These are phyloP conservation scores for Globisporangium polare DNA, from an alignment of 352 stramenopile species.

Conservation along the genomic window DNA sequence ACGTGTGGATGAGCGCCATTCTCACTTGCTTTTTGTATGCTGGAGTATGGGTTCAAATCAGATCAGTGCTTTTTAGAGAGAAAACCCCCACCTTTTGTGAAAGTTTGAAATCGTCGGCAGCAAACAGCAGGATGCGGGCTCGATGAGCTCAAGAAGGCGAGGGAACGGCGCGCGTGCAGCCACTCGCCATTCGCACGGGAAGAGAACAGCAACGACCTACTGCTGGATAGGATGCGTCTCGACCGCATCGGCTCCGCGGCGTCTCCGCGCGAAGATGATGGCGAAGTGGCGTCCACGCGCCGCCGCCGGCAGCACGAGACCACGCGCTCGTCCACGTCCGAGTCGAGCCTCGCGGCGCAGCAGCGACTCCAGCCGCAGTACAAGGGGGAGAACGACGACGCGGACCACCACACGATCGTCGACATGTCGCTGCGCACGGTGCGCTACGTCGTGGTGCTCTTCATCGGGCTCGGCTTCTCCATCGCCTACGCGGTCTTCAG, in stretches of 20 bases:
- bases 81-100: neutral
- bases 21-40: slow-evolving; percentile 6
- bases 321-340: slow-evolving; percentile 10
- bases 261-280: neutral
- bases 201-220: neutral
- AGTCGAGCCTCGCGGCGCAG: slow-evolving; percentile 1
- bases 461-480: slow-evolving; percentile 15
- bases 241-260: slow-evolving; percentile 5
- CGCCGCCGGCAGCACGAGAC: neutral
- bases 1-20: neutral
- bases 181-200: slow-evolving; percentile 2
- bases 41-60: neutral
- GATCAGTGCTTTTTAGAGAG: neutral
- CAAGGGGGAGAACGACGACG: slow-evolving; percentile 12
- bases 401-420: slow-evolving; percentile 21
- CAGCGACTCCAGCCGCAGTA: neutral
- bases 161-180: neutral
- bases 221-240: slow-evolving; percentile 2
- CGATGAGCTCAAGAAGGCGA: neutral
- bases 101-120: neutral
- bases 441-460: slow-evolving; percentile 18
- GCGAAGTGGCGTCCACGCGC: neutral
- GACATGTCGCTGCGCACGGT: slow-evolving; percentile 21
- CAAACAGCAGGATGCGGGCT: neutral
- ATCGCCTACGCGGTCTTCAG: slow-evolving; percentile 17